Evolutionary conservation across 2,329 filamentous ascomycete genomes (phyloP).

Genomic region (Xylaria sp.): DNA sequence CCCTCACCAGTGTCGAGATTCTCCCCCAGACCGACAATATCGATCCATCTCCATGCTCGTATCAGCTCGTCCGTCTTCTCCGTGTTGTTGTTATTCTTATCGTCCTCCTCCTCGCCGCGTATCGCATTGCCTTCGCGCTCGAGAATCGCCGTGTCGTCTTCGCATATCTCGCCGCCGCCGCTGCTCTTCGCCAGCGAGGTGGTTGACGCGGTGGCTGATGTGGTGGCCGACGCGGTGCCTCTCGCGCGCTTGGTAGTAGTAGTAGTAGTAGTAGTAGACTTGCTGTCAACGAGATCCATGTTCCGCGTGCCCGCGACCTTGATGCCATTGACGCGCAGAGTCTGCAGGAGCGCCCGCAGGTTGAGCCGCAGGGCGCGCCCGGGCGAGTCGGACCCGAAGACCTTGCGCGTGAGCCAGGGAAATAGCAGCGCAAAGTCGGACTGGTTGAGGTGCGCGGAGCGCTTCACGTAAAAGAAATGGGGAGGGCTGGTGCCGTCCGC

Average conservation of each 20-base stretch:
- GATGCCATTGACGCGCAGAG: slow-evolving; percentile 62
- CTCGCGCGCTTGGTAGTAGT: not conserved
- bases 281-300: slow-evolving; percentile 58
- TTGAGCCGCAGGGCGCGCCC: slow-evolving; percentile 69
- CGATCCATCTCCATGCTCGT: slow-evolving; percentile 63
- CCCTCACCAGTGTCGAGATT: not conserved
- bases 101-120: slow-evolving; percentile 10
- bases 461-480: slow-evolving; percentile 77
- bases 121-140: slow-evolving; percentile 53
- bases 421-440: slow-evolving; percentile 87
- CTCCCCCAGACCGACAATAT: slow-evolving; percentile 60
- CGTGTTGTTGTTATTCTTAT: too few species aligned
- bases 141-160: slow-evolving; percentile 63
- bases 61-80: slow-evolving; percentile 46
- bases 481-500: slow-evolving; percentile 52
- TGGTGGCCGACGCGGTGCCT: slow-evolving; percentile 42
- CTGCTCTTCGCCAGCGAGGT: slow-evolving; percentile 31
- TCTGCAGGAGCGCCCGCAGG: slow-evolving; percentile 66
- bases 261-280: not conserved
- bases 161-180: slow-evolving; percentile 16
- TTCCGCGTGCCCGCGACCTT: slow-evolving; percentile 56
- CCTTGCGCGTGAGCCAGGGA: slow-evolving; percentile 71
- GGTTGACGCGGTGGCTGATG: slow-evolving; percentile 42
- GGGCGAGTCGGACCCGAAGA: slow-evolving; percentile 67
- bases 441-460: slow-evolving; percentile 83